Percentiles rank a stretch among this genome's conserved stretches.
Evolutionary conservation across 768 basidiomycete species (phyloP).

Genomic region (Agrocybe pediades): DNA sequence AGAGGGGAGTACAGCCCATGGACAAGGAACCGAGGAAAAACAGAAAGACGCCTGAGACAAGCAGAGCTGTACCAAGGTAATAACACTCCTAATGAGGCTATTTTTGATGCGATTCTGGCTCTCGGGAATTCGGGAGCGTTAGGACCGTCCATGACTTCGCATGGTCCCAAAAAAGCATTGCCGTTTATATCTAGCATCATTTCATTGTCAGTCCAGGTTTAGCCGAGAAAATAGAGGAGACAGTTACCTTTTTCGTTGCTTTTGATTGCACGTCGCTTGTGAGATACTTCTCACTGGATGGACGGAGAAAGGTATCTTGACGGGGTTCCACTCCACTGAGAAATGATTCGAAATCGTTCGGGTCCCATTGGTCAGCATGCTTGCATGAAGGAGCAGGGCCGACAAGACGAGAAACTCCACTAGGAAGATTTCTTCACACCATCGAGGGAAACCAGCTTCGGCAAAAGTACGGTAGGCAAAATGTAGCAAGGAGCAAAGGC

Average conservation of each 20-base stretch:
- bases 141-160: neutral
- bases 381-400: too few species aligned
- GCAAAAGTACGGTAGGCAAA: too few species aligned
- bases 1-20: neutral
- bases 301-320: too few species aligned
- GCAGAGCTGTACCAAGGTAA: neutral
- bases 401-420: too few species aligned
- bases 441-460: too few species aligned
- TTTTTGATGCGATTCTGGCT: neutral
- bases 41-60: neutral
- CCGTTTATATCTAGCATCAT: neutral
- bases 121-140: neutral
- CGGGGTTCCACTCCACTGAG: too few species aligned
- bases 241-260: neutral
- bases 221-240: neutral
- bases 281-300: too few species aligned
- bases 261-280: neutral
- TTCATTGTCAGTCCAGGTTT: neutral
- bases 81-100: neutral
- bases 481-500: too few species aligned
- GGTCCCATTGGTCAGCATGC: too few species aligned
- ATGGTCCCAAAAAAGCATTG: neutral
- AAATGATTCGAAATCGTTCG: too few species aligned
- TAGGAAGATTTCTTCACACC: too few species aligned
- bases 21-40: neutral